phyloP scores from a whole-genome alignment of 2,329 filamentous ascomycete genomes.

The Hymenoscyphus fraxineus region DNA sequence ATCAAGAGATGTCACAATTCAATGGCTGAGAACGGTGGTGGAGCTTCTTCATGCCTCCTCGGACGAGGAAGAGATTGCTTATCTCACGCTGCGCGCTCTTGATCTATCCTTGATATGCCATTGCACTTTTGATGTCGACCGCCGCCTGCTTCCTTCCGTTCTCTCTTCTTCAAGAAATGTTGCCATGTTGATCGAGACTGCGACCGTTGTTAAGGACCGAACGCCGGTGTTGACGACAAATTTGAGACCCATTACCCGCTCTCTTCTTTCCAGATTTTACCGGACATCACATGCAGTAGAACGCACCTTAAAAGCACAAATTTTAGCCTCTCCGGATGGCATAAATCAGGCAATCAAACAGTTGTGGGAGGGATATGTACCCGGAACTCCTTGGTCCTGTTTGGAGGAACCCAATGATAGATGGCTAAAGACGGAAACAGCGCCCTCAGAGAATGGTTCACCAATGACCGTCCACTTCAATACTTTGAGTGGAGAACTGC shows the following conservation, averaged over 20 bases:
- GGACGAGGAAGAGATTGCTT: not conserved
- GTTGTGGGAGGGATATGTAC: conserved; percentile 32
- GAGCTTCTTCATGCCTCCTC: not conserved
- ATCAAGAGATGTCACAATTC: conserved; percentile 36
- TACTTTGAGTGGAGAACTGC: conserved; percentile 47
- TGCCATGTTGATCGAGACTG: conserved; percentile 37
- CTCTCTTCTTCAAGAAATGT: conserved; percentile 30
- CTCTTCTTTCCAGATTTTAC: conserved; percentile 6
- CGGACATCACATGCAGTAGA: conserved; percentile 24
- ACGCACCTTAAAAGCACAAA: conserved; percentile 17
- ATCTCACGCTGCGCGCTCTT: not conserved
- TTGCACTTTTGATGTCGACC: conserved; percentile 43
- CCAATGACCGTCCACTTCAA: conserved; percentile 16
- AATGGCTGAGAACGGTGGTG: conserved; percentile 37
- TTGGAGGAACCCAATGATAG: conserved; percentile 29
- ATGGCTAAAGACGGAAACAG: conserved; percentile 35
- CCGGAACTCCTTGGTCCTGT: conserved; percentile 27
- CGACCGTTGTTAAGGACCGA: conserved; percentile 37
- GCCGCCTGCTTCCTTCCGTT: conserved; percentile 26
- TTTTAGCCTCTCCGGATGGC: conserved; percentile 18
- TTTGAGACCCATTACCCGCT: not conserved
- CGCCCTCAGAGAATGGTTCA: not conserved
- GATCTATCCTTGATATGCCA: conserved; percentile 40
- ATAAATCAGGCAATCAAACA: conserved; percentile 28
- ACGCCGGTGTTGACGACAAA: conserved; percentile 28